Conservation (phyloP, 2,329 filamentous ascomycete species). For the Fonsecaea pedrosoi region DNA sequence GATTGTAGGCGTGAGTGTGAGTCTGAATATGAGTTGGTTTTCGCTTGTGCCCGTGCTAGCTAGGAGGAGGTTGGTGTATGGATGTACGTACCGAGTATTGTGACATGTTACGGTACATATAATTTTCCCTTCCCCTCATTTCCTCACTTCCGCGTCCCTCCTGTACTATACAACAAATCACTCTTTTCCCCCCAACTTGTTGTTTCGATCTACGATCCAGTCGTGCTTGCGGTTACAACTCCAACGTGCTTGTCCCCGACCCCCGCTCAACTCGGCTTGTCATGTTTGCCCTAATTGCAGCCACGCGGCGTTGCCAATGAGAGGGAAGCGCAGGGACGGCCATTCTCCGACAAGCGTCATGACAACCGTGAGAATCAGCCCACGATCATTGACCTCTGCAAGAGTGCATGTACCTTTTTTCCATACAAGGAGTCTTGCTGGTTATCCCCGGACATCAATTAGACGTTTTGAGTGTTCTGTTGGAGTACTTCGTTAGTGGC, state of each 20-base stretch:
- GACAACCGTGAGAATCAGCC: not conserved
- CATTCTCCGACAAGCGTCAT: not conserved
- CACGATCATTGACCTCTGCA: not conserved
- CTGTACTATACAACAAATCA: not conserved
- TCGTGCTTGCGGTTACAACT: not conserved
- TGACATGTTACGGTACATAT: not conserved
- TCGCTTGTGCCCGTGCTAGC: too few species aligned
- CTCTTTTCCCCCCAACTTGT: not conserved
- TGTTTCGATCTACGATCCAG: not conserved
- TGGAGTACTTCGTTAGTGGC: not conserved
- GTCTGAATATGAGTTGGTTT: not conserved
- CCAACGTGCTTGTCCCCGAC: slow-evolving; percentile 2
- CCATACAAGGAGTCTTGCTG: not conserved
- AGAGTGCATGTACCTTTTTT: not conserved
- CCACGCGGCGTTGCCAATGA: not conserved
- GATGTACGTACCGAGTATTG: not conserved
- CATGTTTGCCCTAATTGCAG: not conserved
- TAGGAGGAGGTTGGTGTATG: not conserved
- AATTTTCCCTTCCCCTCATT: not conserved
- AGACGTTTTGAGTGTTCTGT: not conserved
- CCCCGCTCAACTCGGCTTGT: not conserved
- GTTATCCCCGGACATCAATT: not conserved
- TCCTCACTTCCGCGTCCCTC: not conserved
- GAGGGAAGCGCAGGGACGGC: not conserved
- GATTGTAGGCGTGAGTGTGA: not conserved